Base-by-base conservation (phyloP, 768 basidiomycete species). In the Rubroboletus pulcherrimus region DNA sequence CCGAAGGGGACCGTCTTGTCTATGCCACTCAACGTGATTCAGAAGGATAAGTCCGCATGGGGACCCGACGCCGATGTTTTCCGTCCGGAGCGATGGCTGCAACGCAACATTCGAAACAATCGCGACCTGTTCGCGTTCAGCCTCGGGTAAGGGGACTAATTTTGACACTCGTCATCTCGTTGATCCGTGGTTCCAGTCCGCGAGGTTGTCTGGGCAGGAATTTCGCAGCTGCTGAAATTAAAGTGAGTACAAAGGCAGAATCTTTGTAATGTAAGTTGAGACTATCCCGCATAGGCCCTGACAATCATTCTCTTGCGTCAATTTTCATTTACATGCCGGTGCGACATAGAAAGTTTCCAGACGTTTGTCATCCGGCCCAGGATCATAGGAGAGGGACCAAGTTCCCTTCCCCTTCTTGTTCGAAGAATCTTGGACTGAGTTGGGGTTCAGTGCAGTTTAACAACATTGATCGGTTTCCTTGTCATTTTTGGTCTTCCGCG, bases 291-390 rank as follows among this genome's bases (percentile, higher is more conserved):
- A 47, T 29, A 71, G 72, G 73, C 69, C n/a, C 70, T 84, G 50
- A 72, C 77, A 30, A 66, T 81, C 24, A 76, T 78, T 11, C 77
- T 86, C 34, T 64, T 86, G 60, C 77, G 73, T 33, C 77, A 79
- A 34, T 86, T 84, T 64, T 74, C 77, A 8, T 84, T 85, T 62
- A 69, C 75, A 4, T 81, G 80, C 57, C 65, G 73, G 21, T 62
- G 73, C 48, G 73, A 83, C 35, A 84, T 86, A 45, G 84, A 85
- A 60, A 65, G 81, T 24, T 85, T 86, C 66, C 82, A 84, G 60
- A 83, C 83, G 50, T 86, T 85, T 56, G 84, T 86, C 12, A 76
- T 86, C 49, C 78, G 84, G 15, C 82, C 85, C 35, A 77, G 83
- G 34, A 65, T 86, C 53, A 72, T 71, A 59, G 82, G 83, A 43